Conservation (phyloP, 2,329 filamentous ascomycete genomes). For the Pseudogymnoascus sp. region DNA sequence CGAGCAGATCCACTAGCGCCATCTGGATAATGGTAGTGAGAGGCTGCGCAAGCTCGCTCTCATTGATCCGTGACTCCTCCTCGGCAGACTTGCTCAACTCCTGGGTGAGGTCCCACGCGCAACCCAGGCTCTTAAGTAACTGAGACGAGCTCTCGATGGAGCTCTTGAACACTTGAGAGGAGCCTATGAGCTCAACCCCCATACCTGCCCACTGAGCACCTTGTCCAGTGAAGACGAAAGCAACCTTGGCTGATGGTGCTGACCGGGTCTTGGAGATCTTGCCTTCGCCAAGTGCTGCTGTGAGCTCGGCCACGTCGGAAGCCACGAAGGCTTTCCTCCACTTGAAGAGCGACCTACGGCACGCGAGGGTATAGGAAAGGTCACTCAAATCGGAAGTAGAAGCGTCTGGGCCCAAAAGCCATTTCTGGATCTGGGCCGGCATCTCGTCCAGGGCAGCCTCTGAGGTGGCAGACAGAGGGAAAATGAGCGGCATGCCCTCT, state of each 20-base stretch:
- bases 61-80: background rate
- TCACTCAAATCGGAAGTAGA: background rate
- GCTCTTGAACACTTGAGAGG: background rate
- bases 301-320: background rate
- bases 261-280: background rate
- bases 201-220: constrained; percentile 21
- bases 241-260: background rate
- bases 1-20: constrained; percentile 34
- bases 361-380: background rate
- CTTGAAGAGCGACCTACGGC: background rate
- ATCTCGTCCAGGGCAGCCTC: background rate
- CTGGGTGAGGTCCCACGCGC: background rate
- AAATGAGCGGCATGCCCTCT: background rate
- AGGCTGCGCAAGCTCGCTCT: constrained; percentile 27
- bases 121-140: background rate
- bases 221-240: constrained; percentile 19
- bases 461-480: background rate
- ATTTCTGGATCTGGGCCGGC: background rate
- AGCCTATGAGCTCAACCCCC: constrained; percentile 16
- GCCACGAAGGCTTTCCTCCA: background rate
- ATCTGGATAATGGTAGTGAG: constrained; percentile 41
- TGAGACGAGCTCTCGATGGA: background rate
- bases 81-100: background rate
- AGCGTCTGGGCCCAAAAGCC: background rate
- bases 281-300: constrained; percentile 12